Conservation (phyloP, 768 basidiomycete species). For the Trichaptum fuscoviolaceum region DNA sequence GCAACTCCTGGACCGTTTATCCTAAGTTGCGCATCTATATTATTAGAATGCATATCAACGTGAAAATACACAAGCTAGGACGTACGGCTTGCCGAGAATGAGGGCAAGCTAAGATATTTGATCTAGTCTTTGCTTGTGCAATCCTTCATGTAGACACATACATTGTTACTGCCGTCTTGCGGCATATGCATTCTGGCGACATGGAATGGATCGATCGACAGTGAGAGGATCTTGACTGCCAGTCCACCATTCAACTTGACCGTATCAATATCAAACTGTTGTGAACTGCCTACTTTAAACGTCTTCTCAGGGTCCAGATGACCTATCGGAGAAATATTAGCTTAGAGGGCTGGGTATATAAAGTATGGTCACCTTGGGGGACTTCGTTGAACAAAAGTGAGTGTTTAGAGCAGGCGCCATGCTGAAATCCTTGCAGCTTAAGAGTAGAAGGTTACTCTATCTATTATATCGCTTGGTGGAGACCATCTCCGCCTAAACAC, state of each 20-base stretch:
- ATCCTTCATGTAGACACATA: not conserved
- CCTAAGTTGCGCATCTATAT: conserved; percentile 13
- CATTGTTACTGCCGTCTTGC: conserved; percentile 1
- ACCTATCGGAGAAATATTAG: conserved; percentile 1
- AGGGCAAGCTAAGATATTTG: conserved; percentile 12
- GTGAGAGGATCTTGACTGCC: conserved; percentile 20
- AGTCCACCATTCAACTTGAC: conserved; percentile 16
- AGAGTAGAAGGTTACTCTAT: not conserved
- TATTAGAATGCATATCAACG: conserved; percentile 8
- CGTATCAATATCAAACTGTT: conserved; percentile 23
- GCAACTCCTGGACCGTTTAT: conserved; percentile 24
- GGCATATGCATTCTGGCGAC: conserved; percentile 15
- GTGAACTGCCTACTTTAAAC: conserved; percentile 16
- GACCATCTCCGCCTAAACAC: too few species aligned
- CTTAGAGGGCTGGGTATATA: not conserved
- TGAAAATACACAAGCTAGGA: conserved; percentile 15
- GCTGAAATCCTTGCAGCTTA: not conserved
- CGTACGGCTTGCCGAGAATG: conserved; percentile 7
- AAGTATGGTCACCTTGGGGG: not conserved
- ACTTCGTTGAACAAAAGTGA: conserved; percentile 7
- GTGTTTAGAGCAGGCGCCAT: conserved; percentile 13
- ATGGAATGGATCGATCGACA: conserved; percentile 25
- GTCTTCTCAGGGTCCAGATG: conserved; percentile 13
- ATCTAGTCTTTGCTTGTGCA: not conserved
- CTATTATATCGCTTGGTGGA: not conserved